Base-by-base conservation (phyloP, 2,329 filamentous ascomycete species). In the Allantophomopsis lycopodina region DNA sequence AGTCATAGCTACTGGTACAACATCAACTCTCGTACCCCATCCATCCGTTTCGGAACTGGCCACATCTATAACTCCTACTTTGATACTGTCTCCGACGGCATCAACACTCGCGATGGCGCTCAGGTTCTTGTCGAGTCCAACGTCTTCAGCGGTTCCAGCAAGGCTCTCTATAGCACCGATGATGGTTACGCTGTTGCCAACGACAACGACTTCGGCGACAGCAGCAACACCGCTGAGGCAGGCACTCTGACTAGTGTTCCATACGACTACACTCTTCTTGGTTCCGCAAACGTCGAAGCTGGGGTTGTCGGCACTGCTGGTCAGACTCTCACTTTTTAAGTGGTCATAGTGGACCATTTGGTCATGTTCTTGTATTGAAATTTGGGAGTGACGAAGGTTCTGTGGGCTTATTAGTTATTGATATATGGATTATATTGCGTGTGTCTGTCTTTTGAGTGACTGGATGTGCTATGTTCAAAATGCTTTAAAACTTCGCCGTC, bases 11-110 rank as follows among this genome's bases (percentile, higher is more conserved):
- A 72, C 63, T 81, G 67, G 66, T 51, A 54, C 47, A 78, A 80
- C 62, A 58, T 79, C 54, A 75, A 78, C 65, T 76, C 71, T 7
- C 76, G 78, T 40, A 61, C 59, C 1, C 78, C 78, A 7, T 73
- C 69, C 3, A 54, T 80, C 55, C 75, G 77, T 48, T 83, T 82
- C 60, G 78, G 77, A 20, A 79, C 72, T 33, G 74, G 62, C 10
- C 78, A 83, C 59, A 54, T 73, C 48, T 73, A 67, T 62, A 76
- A 73, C 64, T 65, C 60, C 51, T 66, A 62, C 56, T 62, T 61
- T 53, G 55, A 58, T 47, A 49, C 65, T 46, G 54, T 60, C 37
- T 60, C 56, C 35, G 66, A 68, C 34, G 69, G 65, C 36, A 65
- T 77, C 60, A 75, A 76, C 61, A 68, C 69, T 37, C 68, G 70